Evolutionary conservation across 345 rosid species (phyloP).

Genomic region (Salix viminalis): DNA sequence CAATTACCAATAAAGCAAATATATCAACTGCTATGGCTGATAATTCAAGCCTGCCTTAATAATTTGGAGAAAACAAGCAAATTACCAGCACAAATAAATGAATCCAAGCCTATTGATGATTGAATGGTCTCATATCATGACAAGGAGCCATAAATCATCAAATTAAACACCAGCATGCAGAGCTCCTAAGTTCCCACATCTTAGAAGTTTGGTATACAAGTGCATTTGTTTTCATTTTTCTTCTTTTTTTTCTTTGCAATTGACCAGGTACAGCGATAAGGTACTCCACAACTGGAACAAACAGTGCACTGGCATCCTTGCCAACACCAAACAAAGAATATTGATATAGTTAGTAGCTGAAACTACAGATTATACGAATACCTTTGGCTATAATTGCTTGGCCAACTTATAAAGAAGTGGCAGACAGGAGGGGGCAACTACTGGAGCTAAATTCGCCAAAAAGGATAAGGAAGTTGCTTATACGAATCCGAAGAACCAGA

Average conservation of each 20-base stretch:
- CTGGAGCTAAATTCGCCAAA: not conserved
- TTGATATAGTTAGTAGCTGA: not conserved
- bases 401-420: not conserved
- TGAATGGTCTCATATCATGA: not conserved
- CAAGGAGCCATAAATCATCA: not conserved
- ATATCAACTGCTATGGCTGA: not conserved
- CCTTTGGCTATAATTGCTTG: not conserved
- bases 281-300: not conserved
- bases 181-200: not conserved
- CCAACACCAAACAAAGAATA: not conserved
- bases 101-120: not conserved
- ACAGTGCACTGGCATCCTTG: not conserved
- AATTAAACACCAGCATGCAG: not conserved
- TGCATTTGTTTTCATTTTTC: not conserved
- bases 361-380: not conserved
- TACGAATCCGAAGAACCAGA: not conserved
- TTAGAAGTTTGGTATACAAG: not conserved
- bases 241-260: not conserved
- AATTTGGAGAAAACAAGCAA: not conserved
- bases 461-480: not conserved
- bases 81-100: not conserved
- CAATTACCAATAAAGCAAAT: not conserved
- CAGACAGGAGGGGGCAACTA: constrained; percentile 1
- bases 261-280: not conserved
- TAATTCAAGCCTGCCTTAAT: not conserved